Base-by-base conservation (phyloP, 2,329 filamentous ascomycete species). In the Albifimbria verrucaria region DNA sequence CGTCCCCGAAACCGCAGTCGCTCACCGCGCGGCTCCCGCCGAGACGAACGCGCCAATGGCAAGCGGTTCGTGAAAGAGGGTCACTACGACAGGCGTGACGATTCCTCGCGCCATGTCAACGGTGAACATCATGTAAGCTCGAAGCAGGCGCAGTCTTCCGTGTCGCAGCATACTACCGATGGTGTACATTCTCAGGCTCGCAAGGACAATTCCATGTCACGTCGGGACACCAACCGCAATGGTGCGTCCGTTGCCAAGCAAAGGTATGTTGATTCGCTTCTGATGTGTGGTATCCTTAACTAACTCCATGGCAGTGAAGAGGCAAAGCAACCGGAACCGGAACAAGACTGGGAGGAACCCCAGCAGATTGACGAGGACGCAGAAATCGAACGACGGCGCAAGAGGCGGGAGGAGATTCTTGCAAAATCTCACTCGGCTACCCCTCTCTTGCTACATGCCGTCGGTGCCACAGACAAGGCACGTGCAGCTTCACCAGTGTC, bases 361-460 rank as follows among this genome's bases (percentile, higher is more conserved):
- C 77, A 85, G 61, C 78, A 81, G n/a, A 68, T 91, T 60, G 88
- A 95, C 68, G 89, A 95, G 74, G 89, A 88, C 57, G 86, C 89
- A 60, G 80, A 93, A 64, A 89, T 96, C 63, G 89, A 95, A 69
- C 87, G 91, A 63, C 88, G 92, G 52, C 88, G 92, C 24, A 91
- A 88, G 66, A 85, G 89, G 54, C 87, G 92, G 59, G 90, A 94
- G 73, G 90, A 90, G 58, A 88, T 96, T 58, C 83, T 91, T 66
- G 88, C 90, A 68, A 95, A 92, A 75, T 88, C 91, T 63, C 86
- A 85, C 59, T 86, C 87, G 63, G 82, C 86, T 49, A 86, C 87
- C 48, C 88, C 89, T 49, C 78, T 93, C 63, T 81, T 89, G 55
- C 83, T 93, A 57, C 86, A 92, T 72, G 87, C 88, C 54, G 76